phyloP scores from a whole-genome alignment of 2,329 filamentous ascomycete genomes.

The Alternaria triticina region DNA sequence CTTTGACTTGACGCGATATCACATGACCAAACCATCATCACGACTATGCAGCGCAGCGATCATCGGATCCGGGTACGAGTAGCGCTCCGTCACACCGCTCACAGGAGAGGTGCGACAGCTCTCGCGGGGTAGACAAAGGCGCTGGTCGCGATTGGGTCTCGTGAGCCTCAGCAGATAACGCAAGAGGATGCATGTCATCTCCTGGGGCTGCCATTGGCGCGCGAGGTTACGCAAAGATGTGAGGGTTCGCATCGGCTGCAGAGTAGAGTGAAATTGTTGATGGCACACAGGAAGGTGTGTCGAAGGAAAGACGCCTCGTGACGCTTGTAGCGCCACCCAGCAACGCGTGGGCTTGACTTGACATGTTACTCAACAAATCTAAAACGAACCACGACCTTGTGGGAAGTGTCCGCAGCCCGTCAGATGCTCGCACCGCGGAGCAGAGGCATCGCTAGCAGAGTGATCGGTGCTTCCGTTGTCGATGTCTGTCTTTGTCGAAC shows the following conservation, averaged over 20 bases:
- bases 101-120: slow-evolving; percentile 5
- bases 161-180: slow-evolving; percentile 26
- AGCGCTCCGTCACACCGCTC: slow-evolving; percentile 6
- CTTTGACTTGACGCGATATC: slow-evolving; percentile 13
- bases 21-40: slow-evolving; percentile 11
- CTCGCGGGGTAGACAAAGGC: slow-evolving; percentile 7
- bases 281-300: slow-evolving; percentile 1
- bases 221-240: slow-evolving; percentile 13
- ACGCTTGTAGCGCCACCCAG: slow-evolving; percentile 22
- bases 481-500: not conserved
- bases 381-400: slow-evolving; percentile 1
- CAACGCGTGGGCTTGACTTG: slow-evolving; percentile 15
- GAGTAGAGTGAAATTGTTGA: not conserved
- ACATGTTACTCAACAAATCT: slow-evolving; percentile 18
- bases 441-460: not conserved
- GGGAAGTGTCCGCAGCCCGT: not conserved
- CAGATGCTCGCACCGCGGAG: not conserved
- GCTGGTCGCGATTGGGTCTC: slow-evolving; percentile 12
- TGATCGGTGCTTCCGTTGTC: not conserved
- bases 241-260: slow-evolving; percentile 6
- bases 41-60: not conserved
- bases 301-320: slow-evolving; percentile 14
- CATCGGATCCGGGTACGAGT: slow-evolving; percentile 2
- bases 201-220: slow-evolving; percentile 18
- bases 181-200: slow-evolving; percentile 24